A percentile compares a stretch with the other conserved stretches of the same genome.
These are phyloP conservation scores for Starmerella lactis-condensi DNA, from an alignment of 805 yeast genomes.

Conservation along the genomic window DNA sequence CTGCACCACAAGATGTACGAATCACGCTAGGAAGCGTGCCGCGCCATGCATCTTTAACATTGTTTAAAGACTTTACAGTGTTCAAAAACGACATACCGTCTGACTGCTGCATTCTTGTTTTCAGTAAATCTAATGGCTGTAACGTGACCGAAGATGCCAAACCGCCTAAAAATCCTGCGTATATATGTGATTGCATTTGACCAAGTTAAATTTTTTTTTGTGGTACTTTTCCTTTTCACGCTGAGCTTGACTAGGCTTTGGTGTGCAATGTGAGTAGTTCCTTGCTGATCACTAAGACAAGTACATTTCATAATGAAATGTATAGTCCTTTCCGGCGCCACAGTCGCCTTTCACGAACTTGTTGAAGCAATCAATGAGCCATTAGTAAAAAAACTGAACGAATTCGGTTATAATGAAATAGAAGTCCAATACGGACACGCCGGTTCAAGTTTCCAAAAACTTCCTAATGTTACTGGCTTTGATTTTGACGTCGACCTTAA, in stretches of 20 bases:
- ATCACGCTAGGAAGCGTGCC: slow-evolving; percentile 85
- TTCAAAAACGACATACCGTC: slow-evolving; percentile 15
- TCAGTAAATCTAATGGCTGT: slow-evolving; percentile 78
- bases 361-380: slow-evolving; percentile 28
- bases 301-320: too few relatives aligned
- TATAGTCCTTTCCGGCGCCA: slow-evolving; percentile 77
- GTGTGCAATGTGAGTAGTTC: too few relatives aligned
- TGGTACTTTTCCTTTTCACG: too few relatives aligned
- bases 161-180: slow-evolving; percentile 77
- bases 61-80: slow-evolving; percentile 11
- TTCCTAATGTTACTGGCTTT: slow-evolving; percentile 27
- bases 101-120: slow-evolving; percentile 65
- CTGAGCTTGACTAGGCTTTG: too few relatives aligned
- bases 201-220: too few relatives aligned
- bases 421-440: slow-evolving; percentile 45
- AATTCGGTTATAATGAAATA: slow-evolving; percentile 26
- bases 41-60: slow-evolving; percentile 39
- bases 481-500: slow-evolving; percentile 29
- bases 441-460: slow-evolving; percentile 17
- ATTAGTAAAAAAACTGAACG: slow-evolving; percentile 25
- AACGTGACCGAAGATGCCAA: slow-evolving; percentile 57
- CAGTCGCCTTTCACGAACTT: slow-evolving; percentile 56
- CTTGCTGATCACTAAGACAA: too few relatives aligned
- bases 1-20: slow-evolving; percentile 81
- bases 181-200: slow-evolving; percentile 33